phyloP scores from a whole-genome alignment of 768 basidiomycete species.

The Macrocybe gigantea region DNA sequence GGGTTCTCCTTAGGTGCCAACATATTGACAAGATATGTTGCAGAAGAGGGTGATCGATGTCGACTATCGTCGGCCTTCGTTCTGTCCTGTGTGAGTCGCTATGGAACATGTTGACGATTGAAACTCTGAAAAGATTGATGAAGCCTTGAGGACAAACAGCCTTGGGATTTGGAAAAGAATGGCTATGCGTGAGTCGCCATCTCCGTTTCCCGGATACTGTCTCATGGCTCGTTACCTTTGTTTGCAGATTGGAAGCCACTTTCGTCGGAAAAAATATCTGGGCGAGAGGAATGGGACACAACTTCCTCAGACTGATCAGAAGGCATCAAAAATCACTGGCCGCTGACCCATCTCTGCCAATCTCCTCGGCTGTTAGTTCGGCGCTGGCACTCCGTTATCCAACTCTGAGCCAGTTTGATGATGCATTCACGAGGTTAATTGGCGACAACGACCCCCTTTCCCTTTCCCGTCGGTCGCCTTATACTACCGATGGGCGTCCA shows the following conservation, averaged over 20 bases:
- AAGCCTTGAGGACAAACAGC: constrained; percentile 11
- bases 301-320: constrained; percentile 41
- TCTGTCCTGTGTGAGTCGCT: constrained; percentile 50
- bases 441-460: constrained; percentile 37
- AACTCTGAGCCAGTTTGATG: constrained; percentile 39
- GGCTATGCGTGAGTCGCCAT: constrained; percentile 23
- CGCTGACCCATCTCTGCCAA: constrained; percentile 31
- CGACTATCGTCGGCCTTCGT: constrained; percentile 48
- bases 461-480: constrained; percentile 19
- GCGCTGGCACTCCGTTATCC: constrained; percentile 29
- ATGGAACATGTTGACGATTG: neutral
- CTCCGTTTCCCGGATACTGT: constrained; percentile 5
- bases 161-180: constrained; percentile 29
- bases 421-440: constrained; percentile 41
- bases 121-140: neutral
- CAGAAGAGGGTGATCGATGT: constrained; percentile 58
- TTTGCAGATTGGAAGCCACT: constrained; percentile 33
- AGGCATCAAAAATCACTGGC: constrained; percentile 32
- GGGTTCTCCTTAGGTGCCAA: constrained; percentile 84
- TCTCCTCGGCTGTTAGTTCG: constrained; percentile 30
- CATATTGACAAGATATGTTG: constrained; percentile 70
- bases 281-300: constrained; percentile 54
- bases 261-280: constrained; percentile 47
- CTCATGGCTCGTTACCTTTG: neutral
- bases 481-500: constrained; percentile 33